These are phyloP conservation scores for Xylaria sp. DNA, from an alignment of 2,329 filamentous ascomycete genomes.

Conservation along the genomic window DNA sequence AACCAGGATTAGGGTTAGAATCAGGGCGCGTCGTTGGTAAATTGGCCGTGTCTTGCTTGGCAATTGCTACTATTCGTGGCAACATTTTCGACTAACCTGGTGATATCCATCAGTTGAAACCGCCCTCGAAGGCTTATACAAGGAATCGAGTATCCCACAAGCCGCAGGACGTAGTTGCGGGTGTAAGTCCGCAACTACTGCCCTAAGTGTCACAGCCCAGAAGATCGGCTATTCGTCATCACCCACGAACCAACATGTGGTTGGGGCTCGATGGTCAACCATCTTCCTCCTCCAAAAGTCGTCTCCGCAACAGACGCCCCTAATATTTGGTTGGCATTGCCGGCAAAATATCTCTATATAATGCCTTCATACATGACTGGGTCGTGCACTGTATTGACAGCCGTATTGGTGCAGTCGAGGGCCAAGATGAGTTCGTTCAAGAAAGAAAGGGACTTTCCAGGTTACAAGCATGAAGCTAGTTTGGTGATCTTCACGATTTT, in stretches of 20 bases:
- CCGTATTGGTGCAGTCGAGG: conserved; percentile 14
- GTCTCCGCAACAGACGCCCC: not conserved
- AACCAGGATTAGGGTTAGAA: conserved; percentile 12
- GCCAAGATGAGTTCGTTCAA: conserved; percentile 23
- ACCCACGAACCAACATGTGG: conserved; percentile 11
- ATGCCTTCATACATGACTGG: conserved; percentile 24
- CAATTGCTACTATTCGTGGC: conserved; percentile 26
- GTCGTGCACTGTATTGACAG: conserved; percentile 1
- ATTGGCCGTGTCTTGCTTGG: conserved; percentile 16
- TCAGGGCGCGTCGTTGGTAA: conserved; percentile 3
- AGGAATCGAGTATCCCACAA: not conserved
- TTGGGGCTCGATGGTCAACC: conserved; percentile 11
- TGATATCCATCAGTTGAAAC: conserved; percentile 25
- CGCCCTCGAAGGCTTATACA: not conserved
- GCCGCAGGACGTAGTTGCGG: not conserved
- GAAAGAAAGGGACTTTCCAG: conserved; percentile 19
- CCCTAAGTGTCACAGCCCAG: not conserved
- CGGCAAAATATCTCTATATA: conserved; percentile 22
- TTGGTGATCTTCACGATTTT: conserved; percentile 41
- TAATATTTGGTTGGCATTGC: conserved; percentile 30
- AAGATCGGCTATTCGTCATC: conserved; percentile 5
- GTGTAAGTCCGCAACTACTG: not conserved
- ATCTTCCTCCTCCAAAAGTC: not conserved
- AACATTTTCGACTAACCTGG: conserved; percentile 18
- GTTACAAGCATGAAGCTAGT: conserved; percentile 37